Conservation (phyloP, 2,329 filamentous ascomycete genomes). For the Botrytis fabae region DNA sequence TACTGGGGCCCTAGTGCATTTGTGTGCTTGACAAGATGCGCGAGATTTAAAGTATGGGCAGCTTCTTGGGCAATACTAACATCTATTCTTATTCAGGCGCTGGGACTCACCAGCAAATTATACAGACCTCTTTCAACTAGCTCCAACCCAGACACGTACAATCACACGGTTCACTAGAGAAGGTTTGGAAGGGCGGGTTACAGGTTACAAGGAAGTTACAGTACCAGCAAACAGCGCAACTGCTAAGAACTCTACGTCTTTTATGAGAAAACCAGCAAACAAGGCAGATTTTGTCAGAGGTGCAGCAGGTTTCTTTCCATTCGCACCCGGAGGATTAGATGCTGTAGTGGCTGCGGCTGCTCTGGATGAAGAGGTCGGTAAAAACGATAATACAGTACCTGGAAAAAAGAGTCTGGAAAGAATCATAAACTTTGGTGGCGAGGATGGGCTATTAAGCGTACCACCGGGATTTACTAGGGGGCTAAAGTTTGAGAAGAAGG, state of each 20-base stretch:
- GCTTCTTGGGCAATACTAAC: slow-evolving; percentile 15
- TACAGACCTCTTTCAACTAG: slow-evolving; percentile 80
- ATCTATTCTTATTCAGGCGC: slow-evolving; percentile 45
- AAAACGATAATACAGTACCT: slow-evolving; percentile 48
- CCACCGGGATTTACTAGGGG: slow-evolving; percentile 82
- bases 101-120: slow-evolving; percentile 85
- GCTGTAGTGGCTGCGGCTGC: slow-evolving; percentile 82
- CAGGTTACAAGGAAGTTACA: slow-evolving; percentile 91
- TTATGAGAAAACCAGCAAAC: slow-evolving; percentile 80
- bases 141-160: slow-evolving; percentile 90
- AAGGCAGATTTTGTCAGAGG: slow-evolving; percentile 90
- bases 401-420: slow-evolving; percentile 67
- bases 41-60: not conserved
- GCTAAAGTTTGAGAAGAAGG: slow-evolving; percentile 66
- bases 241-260: slow-evolving; percentile 91
- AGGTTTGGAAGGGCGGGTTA: slow-evolving; percentile 88
- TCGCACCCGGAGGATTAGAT: slow-evolving; percentile 87
- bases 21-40: not conserved
- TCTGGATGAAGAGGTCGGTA: slow-evolving; percentile 72
- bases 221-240: slow-evolving; percentile 85
- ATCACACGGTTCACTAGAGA: slow-evolving; percentile 89
- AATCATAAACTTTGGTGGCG: slow-evolving; percentile 77
- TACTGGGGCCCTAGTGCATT: not conserved
- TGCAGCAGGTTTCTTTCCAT: slow-evolving; percentile 90
- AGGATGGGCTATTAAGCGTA: slow-evolving; percentile 75